Evolutionary conservation across 2,329 filamentous ascomycete genomes (phyloP).

Genomic region (Penicillium sp.): DNA sequence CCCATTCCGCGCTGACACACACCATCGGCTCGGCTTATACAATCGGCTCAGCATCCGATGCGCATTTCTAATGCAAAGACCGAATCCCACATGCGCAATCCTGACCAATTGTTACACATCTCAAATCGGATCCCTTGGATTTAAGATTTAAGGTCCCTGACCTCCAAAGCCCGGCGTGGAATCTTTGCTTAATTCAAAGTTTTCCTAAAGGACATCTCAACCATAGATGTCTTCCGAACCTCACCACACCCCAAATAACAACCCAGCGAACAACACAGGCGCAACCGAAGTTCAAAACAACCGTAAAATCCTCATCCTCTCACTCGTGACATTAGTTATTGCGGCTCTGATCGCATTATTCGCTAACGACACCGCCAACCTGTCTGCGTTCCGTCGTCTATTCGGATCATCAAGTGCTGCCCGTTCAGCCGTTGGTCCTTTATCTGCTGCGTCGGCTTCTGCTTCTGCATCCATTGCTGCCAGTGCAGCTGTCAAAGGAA

Average conservation of each 20-base stretch:
- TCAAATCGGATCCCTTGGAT: background rate
- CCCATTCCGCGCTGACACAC: constrained; percentile 26
- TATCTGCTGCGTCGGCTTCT: background rate
- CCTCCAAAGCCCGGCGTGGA: background rate
- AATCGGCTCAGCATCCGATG: constrained; percentile 16
- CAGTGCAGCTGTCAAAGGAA: constrained; percentile 6
- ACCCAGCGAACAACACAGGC: background rate
- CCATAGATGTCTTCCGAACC: constrained; percentile 27
- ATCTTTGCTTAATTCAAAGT: background rate
- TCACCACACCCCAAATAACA: background rate
- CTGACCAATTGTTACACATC: constrained; percentile 3
- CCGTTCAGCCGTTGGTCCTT: constrained; percentile 3
- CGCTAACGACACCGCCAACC: constrained; percentile 24
- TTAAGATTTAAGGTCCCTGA: background rate
- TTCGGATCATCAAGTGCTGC: constrained; percentile 18
- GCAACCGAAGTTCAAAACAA: background rate
- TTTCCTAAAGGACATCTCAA: background rate
- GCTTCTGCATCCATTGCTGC: background rate
- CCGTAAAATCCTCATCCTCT: constrained; percentile 15
- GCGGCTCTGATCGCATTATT: constrained; percentile 23
- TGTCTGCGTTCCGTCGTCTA: constrained; percentile 29
- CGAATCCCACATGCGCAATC: background rate
- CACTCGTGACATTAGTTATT: constrained; percentile 18
- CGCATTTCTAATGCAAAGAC: background rate
- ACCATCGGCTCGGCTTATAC: constrained; percentile 17